phyloP scores from a whole-genome alignment of 2,329 filamentous ascomycete species.

The Fusarium annulatum region DNA sequence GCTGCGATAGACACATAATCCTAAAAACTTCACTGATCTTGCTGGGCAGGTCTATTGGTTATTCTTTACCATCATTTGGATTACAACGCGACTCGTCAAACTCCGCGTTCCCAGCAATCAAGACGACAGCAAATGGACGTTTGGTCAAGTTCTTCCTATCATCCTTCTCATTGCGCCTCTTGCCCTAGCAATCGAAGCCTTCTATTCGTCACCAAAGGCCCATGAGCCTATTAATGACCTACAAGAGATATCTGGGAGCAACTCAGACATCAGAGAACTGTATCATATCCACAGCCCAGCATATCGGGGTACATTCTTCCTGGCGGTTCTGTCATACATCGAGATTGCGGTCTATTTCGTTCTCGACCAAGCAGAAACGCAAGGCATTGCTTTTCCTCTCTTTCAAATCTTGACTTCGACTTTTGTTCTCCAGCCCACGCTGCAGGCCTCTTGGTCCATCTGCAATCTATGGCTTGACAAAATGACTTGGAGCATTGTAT shows the following conservation, averaged over 20 bases:
- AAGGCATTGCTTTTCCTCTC: too few species aligned
- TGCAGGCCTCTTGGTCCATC: fast-evolving
- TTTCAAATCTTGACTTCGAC: too few species aligned
- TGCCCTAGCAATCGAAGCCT: neutral
- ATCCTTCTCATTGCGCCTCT: neutral
- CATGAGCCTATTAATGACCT: too few species aligned
- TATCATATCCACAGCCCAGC: too few species aligned
- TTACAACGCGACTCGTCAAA: neutral
- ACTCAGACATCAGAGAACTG: too few species aligned
- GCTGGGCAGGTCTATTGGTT: neutral
- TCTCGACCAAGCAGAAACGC: neutral
- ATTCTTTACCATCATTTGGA: neutral
- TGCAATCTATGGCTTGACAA: neutral
- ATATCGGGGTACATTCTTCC: neutral
- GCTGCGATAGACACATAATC: too few species aligned
- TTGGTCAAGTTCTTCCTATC: constrained; percentile 5
- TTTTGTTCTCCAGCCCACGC: neutral
- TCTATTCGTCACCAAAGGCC: too few species aligned
- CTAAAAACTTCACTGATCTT: neutral
- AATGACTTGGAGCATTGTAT: fast-evolving
- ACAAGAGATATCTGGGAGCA: too few species aligned
- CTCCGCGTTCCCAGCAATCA: fast-evolving
- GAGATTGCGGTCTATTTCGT: neutral
- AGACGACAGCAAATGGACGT: constrained; percentile 3
- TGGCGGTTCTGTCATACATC: neutral